A percentile compares a stretch with the other conserved stretches of the same genome.
These are phyloP conservation scores for Saturnispora galanensis DNA, from an alignment of 805 yeast species.

Conservation along the genomic window DNA sequence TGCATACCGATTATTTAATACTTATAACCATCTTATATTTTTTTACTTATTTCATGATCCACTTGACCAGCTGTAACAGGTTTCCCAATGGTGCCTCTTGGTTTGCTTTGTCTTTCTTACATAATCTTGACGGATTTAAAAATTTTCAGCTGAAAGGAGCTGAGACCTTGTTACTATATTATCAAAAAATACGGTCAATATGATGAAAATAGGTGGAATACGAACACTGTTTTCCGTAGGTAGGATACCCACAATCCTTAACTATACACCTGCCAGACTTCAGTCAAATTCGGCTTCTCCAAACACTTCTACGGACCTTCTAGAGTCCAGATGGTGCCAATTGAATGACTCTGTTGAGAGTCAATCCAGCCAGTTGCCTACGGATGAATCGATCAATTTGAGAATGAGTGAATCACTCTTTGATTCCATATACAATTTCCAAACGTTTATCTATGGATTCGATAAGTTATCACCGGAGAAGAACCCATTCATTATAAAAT, in stretches of 20 bases:
- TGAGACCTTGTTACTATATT: too few species aligned
- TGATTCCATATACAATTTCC: constrained; percentile 19
- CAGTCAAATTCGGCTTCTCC: constrained; percentile 8
- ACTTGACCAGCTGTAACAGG: too few species aligned
- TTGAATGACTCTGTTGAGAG: constrained; percentile 9
- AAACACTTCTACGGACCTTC: constrained; percentile 9
- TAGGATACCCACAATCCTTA: neutral
- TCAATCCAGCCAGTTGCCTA: neutral
- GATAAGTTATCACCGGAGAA: constrained; percentile 16
- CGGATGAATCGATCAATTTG: neutral
- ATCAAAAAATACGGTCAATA: too few species aligned
- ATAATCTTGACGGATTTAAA: too few species aligned
- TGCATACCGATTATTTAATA: too few species aligned
- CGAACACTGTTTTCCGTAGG: too few species aligned
- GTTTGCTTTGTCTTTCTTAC: too few species aligned
- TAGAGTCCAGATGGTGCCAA: constrained; percentile 8
- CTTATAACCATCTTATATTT: too few species aligned
- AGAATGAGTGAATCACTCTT: constrained; percentile 8
- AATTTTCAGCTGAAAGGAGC: too few species aligned
- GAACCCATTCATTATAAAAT: constrained; percentile 15
- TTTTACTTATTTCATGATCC: too few species aligned
- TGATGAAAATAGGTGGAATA: too few species aligned
- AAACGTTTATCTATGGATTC: constrained; percentile 18
- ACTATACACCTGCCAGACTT: neutral
- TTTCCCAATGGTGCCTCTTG: too few species aligned